A percentile compares a stretch with the other conserved stretches of the same genome.
These are phyloP conservation scores for Pseudocercospora musae DNA, from an alignment of 2,329 filamentous ascomycete genomes.

Conservation along the genomic window DNA sequence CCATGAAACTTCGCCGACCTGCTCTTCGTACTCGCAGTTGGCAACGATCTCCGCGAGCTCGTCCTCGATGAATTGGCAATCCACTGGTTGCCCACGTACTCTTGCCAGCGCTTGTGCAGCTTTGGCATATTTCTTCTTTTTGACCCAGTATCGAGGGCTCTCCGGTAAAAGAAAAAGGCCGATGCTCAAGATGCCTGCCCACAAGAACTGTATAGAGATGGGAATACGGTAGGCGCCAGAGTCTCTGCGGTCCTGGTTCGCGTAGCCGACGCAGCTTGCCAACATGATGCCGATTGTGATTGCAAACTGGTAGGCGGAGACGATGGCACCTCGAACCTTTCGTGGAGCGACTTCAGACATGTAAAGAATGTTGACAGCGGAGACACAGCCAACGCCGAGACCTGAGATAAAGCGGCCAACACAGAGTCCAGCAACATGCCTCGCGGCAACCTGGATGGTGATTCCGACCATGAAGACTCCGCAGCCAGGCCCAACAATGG, in stretches of 20 bases:
- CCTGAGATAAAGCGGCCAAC: constrained; percentile 72
- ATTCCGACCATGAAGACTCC: constrained; percentile 59
- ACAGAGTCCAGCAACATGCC: constrained; percentile 61
- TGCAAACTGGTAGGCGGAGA: constrained; percentile 78
- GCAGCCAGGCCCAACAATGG: constrained; percentile 57
- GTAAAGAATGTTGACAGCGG: constrained; percentile 56
- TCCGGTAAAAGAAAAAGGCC: constrained; percentile 78
- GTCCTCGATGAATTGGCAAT: constrained; percentile 70
- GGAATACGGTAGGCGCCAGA: constrained; percentile 75
- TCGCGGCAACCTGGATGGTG: constrained; percentile 59
- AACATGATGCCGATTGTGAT: constrained; percentile 76
- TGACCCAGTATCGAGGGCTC: constrained; percentile 81
- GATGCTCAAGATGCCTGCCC: constrained; percentile 69
- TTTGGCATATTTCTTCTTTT: constrained; percentile 65
- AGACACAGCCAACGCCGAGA: constrained; percentile 69
- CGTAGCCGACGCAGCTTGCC: constrained; percentile 72
- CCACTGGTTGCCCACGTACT: constrained; percentile 69
- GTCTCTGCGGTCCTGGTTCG: constrained; percentile 59
- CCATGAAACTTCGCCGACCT: constrained; percentile 56
- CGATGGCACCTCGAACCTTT: constrained; percentile 74
- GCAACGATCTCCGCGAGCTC: constrained; percentile 84
- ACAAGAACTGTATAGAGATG: constrained; percentile 74
- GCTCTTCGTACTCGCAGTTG: constrained; percentile 80
- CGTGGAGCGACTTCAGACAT: constrained; percentile 48
- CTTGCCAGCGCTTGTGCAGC: constrained; percentile 64